Evolutionary conservation across 2,329 filamentous ascomycete genomes (phyloP).

Genomic region (Lachnellula occidentalis): DNA sequence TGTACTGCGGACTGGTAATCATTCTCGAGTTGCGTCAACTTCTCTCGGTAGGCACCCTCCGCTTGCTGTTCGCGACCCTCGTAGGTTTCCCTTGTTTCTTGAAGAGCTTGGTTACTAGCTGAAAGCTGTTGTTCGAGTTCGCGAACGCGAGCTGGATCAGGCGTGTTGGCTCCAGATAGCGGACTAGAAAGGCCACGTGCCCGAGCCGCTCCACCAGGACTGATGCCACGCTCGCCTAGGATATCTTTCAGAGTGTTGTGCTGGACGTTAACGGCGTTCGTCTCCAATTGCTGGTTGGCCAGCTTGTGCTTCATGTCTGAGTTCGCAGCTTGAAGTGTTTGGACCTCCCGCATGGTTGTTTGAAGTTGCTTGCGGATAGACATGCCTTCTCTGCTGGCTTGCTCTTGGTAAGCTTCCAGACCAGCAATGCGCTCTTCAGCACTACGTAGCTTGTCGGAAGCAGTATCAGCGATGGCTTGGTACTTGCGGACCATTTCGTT

Average conservation of each 20-base stretch:
- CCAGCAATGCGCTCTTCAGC: slow-evolving; percentile 97
- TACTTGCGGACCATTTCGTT: slow-evolving; percentile 81
- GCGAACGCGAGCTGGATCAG: slow-evolving; percentile 71
- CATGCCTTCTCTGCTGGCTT: slow-evolving; percentile 88
- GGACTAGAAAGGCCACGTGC: slow-evolving; percentile 69
- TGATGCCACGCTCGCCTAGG: slow-evolving; percentile 81
- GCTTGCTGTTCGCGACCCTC: slow-evolving; percentile 78
- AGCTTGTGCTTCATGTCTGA: slow-evolving; percentile 77
- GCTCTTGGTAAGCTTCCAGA: slow-evolving; percentile 94
- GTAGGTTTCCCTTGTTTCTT: slow-evolving; percentile 74
- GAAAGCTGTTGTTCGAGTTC: slow-evolving; percentile 88
- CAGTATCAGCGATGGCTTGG: slow-evolving; percentile 78
- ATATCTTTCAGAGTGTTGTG: slow-evolving; percentile 92
- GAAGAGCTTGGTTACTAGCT: slow-evolving; percentile 69
- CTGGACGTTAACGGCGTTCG: slow-evolving; percentile 89
- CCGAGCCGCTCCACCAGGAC: slow-evolving; percentile 64
- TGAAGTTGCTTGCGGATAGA: slow-evolving; percentile 87
- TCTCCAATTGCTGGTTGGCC: slow-evolving; percentile 81
- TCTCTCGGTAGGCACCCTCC: slow-evolving; percentile 86
- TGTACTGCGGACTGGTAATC: slow-evolving; percentile 98
- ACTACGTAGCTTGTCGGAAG: slow-evolving; percentile 81
- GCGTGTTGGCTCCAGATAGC: slow-evolving; percentile 67
- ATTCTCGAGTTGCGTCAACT: slow-evolving; percentile 87
- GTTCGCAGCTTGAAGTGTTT: slow-evolving; percentile 74
- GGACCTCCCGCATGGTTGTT: slow-evolving; percentile 73